phyloP scores from a whole-genome alignment of 345 rosid species.

The Sonneratia caseolaris region DNA sequence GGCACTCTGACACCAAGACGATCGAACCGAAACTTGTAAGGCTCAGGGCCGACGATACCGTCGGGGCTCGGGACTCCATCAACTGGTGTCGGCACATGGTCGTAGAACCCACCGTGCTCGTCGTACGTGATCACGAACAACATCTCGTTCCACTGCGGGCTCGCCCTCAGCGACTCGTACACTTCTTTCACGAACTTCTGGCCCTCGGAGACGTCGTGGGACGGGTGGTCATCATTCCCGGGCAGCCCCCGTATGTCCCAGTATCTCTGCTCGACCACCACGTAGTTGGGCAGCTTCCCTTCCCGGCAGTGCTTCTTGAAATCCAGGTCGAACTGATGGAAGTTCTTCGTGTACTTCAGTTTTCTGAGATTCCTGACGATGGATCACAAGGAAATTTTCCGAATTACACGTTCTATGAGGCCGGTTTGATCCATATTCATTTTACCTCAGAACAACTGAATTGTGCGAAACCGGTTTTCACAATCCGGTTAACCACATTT shows the following conservation, averaged over 20 bases:
- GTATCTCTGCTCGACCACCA: conserved; percentile 64
- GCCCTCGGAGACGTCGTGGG: conserved; percentile 67
- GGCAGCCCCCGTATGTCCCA: conserved; percentile 41
- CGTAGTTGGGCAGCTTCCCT: conserved; percentile 89
- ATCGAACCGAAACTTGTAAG: conserved; percentile 60
- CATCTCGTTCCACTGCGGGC: conserved; percentile 88
- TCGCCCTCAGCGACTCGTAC: conserved; percentile 63
- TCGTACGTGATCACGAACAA: conserved; percentile 57
- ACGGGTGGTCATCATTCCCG: conserved; percentile 81
- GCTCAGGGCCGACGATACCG: conserved; percentile 48
- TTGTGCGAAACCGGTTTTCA: no score
- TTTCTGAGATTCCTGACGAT: conserved; percentile 57
- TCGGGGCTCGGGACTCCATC: conserved; percentile 77
- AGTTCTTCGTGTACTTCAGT: conserved; percentile 57
- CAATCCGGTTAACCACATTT: no score
- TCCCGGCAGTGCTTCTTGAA: conserved; percentile 64
- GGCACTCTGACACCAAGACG: conserved; percentile 84
- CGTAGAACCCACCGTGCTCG: conserved; percentile 87
- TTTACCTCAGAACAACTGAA: no score
- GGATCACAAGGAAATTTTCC: background rate
- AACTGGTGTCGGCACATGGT: conserved; percentile 75
- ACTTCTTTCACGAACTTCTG: conserved; percentile 73
- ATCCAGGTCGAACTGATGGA: conserved; percentile 47
- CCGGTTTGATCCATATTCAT: no score
- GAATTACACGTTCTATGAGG: background rate